phyloP scores from a whole-genome alignment of 441 rosid genomes.

The Geranium incanum region DNA sequence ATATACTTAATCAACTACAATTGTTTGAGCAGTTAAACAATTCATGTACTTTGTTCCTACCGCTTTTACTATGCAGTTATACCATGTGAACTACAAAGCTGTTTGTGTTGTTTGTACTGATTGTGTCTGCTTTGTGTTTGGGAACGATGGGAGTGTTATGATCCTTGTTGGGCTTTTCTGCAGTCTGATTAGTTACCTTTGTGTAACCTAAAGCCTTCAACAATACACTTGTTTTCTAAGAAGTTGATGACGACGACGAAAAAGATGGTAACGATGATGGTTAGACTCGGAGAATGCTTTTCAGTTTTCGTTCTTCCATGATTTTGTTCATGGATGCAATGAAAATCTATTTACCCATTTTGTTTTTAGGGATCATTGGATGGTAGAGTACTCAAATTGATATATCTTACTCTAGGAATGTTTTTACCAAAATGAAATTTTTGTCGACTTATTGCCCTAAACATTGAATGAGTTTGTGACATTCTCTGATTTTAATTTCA shows the following conservation, averaged over 20 bases:
- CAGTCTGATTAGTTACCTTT: not conserved
- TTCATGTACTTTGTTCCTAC: no score
- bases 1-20: no score
- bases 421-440: not conserved
- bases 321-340: not conserved
- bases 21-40: no score
- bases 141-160: no score
- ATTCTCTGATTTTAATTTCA: not conserved
- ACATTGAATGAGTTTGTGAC: not conserved
- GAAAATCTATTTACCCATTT: not conserved
- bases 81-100: no score
- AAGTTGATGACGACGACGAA: conserved; percentile 19
- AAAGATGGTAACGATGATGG: conserved; percentile 19
- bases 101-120: no score
- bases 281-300: not conserved
- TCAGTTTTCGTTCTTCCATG: not conserved
- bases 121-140: no score
- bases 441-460: not conserved
- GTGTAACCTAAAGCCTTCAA: not conserved
- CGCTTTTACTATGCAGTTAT: no score
- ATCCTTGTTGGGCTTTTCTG: no score
- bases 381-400: not conserved
- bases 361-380: not conserved
- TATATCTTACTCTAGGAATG: no score
- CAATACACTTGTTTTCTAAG: conserved; percentile 16